phyloP scores from a whole-genome alignment of 2,329 filamentous ascomycete species.

The Leptographium procerum region DNA sequence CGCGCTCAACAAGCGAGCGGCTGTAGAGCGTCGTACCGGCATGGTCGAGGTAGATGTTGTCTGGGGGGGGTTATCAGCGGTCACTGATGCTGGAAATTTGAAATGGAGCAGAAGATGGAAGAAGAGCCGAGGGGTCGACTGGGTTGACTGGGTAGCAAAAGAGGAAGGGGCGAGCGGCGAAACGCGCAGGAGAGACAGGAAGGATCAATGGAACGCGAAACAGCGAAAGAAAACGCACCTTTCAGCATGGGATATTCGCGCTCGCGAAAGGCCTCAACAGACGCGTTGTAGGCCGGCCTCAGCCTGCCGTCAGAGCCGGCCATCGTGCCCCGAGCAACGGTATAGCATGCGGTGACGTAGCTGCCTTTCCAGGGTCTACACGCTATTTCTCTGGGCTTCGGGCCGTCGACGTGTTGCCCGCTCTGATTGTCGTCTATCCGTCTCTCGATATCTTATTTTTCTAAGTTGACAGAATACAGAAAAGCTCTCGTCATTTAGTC shows the following conservation, averaged over 20 bases:
- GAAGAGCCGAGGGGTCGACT: no score
- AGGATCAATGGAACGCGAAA: no score
- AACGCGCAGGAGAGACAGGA: no score
- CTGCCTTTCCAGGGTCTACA: background rate
- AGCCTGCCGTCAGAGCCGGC: background rate
- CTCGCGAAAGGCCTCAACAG: slow-evolving; percentile 46
- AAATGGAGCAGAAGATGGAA: background rate
- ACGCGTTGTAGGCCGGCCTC: slow-evolving; percentile 39
- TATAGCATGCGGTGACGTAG: background rate
- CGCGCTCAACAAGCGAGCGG: slow-evolving; percentile 69
- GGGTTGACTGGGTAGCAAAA: background rate
- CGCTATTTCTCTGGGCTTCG: no score
- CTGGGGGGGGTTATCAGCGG: slow-evolving; percentile 33
- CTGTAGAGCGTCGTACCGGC: slow-evolving; percentile 80
- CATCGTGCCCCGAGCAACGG: background rate
- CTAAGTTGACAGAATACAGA: no score
- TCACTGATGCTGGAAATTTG: slow-evolving; percentile 1
- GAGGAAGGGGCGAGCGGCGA: background rate
- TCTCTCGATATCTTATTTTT: no score
- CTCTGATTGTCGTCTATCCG: no score
- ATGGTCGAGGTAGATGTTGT: slow-evolving; percentile 79
- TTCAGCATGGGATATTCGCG: slow-evolving; percentile 59
- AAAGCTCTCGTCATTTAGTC: no score
- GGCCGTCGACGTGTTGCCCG: no score
- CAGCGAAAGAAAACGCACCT: slow-evolving; percentile 34